Conservation (phyloP, 192 early-diverging fungal genomes). For the Geranomyces variabilis region DNA sequence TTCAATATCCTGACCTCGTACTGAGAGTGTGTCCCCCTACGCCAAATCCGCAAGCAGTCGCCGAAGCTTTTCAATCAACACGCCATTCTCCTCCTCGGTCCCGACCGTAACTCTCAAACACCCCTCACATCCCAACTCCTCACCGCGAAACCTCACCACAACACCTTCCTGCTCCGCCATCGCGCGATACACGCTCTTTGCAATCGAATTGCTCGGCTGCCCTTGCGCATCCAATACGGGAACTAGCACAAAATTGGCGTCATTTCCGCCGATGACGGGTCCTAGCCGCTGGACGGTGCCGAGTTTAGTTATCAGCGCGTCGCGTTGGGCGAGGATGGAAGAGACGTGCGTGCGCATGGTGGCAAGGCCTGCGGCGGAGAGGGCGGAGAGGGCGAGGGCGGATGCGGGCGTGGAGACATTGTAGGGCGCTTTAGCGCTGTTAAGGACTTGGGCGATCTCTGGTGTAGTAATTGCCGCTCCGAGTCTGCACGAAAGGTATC, state of each 20-base stretch:
- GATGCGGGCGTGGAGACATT: conserved; percentile 92
- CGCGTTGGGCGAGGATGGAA: conserved; percentile 68
- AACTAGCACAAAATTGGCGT: conserved; percentile 95
- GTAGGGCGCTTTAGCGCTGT: conserved; percentile 99
- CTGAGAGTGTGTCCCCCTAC: no score
- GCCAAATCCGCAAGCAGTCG: background rate
- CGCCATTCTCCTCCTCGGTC: conserved; percentile 78
- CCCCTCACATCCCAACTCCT: conserved; percentile 88
- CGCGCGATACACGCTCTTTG: conserved; percentile 73
- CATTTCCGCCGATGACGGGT: conserved; percentile 80
- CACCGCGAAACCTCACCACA: conserved; percentile 94
- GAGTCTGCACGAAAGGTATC: conserved; percentile 54
- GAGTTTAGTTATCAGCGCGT: conserved; percentile 66
- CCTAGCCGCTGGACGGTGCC: conserved; percentile 67
- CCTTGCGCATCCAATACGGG: conserved; percentile 72
- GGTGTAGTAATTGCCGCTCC: conserved; percentile 83
- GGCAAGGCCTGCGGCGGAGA: conserved; percentile 68
- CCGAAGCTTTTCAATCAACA: conserved; percentile 58
- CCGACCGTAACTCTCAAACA: conserved; percentile 96
- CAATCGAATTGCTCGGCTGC: conserved; percentile 70
- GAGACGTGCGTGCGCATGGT: conserved; percentile 69
- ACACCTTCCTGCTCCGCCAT: conserved; percentile 86
- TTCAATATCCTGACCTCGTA: no score
- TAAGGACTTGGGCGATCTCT: conserved; percentile 84
- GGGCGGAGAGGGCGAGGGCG: conserved; percentile 74